Evolutionary conservation across 31 red algal genomes (phyloP).

Genomic region (Odonthalia washingtoniensis): DNA sequence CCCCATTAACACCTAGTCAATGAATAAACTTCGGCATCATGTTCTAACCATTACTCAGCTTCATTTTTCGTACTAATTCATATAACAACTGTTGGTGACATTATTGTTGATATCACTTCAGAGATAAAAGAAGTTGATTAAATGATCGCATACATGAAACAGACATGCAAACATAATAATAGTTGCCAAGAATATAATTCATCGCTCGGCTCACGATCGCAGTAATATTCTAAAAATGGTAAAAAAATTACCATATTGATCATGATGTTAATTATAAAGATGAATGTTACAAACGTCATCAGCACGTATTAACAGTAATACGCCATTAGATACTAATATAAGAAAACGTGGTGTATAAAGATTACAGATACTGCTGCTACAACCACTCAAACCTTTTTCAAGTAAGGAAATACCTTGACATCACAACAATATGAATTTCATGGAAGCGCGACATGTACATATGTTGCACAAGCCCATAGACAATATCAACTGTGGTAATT

Average conservation of each 20-base stretch:
- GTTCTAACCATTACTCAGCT: constrained; percentile 90
- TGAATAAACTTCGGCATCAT: constrained; percentile 89
- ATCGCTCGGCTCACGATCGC: constrained; percentile 33
- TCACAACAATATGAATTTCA: constrained; percentile 38
- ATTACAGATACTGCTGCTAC: too few relatives aligned
- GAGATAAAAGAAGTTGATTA: constrained; percentile 17
- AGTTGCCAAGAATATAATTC: constrained; percentile 77
- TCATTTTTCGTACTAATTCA: constrained; percentile 40
- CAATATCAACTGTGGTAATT: constrained; percentile 59
- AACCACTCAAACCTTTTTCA: too few relatives aligned
- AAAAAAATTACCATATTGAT: neutral
- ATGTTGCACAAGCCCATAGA: constrained; percentile 73
- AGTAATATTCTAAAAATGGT: too few relatives aligned
- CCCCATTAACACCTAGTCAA: constrained; percentile 76
- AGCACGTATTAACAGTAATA: constrained; percentile 63
- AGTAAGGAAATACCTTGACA: too few relatives aligned
- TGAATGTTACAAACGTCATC: constrained; percentile 18
- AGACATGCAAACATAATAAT: constrained; percentile 77
- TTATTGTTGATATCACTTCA: too few relatives aligned
- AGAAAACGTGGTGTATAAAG: too few relatives aligned
- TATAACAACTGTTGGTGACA: constrained; percentile 26
- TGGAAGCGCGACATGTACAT: too few relatives aligned
- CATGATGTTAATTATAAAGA: too few relatives aligned
- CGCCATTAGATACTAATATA: constrained; percentile 65
- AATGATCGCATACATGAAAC: constrained; percentile 72